These are phyloP conservation scores for Omphalotus guepiniiformis DNA, from an alignment of 768 basidiomycete genomes.

Conservation along the genomic window DNA sequence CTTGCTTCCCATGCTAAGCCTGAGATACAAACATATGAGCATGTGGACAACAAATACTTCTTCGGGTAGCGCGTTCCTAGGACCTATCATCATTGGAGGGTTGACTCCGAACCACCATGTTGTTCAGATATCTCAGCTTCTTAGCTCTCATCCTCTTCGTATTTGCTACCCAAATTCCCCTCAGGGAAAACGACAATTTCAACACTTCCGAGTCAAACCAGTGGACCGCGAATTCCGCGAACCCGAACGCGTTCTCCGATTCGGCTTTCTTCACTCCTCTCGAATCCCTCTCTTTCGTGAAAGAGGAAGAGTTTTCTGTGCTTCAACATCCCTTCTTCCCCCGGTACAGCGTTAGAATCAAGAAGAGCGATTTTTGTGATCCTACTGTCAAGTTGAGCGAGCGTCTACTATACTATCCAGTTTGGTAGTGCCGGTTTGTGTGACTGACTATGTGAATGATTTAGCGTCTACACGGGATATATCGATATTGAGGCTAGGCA, in stretches of 20 bases:
- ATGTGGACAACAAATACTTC: too few species aligned
- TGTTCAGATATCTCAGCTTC: too few species aligned
- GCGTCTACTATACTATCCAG: neutral
- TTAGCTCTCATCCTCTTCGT: too few species aligned
- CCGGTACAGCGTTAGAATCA: constrained; percentile 50
- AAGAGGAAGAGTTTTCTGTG: constrained; percentile 27
- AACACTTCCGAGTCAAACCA: constrained; percentile 1
- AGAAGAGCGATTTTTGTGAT: constrained; percentile 60
- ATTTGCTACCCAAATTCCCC: too few species aligned
- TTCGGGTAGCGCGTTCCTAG: too few species aligned
- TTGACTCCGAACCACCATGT: too few species aligned
- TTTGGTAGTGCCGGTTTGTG: constrained; percentile 3
- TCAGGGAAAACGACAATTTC: neutral
- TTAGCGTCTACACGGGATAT: constrained; percentile 60
- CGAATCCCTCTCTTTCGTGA: constrained; percentile 9
- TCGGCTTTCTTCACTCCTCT: constrained; percentile 10
- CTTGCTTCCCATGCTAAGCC: too few species aligned
- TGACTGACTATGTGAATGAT: neutral
- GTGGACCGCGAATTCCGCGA: neutral
- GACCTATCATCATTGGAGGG: too few species aligned
- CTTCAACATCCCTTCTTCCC: constrained; percentile 50
- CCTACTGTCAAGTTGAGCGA: constrained; percentile 53
- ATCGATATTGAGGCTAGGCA: constrained; percentile 62
- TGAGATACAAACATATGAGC: too few species aligned
- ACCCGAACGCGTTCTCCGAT: neutral